phyloP scores from a whole-genome alignment of 78 protist species.

The Guillardia theta region DNA sequence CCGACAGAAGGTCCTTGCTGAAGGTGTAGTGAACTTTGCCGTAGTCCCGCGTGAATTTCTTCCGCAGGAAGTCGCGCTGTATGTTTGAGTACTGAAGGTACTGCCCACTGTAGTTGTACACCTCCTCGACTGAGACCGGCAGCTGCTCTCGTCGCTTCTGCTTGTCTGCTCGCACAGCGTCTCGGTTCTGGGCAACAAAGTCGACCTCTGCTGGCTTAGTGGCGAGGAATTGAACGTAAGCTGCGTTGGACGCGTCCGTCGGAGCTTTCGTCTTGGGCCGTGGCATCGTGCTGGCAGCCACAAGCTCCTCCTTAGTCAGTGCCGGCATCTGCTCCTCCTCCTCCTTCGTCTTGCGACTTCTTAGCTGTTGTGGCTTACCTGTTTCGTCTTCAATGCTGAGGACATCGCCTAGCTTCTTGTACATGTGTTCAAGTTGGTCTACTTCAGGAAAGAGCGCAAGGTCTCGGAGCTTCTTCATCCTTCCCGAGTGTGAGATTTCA shows the following conservation, averaged over 20 bases:
- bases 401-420: constrained; percentile 29
- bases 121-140: neutral
- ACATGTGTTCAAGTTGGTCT: neutral
- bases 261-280: neutral
- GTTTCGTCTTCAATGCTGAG: neutral
- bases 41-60: neutral
- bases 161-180: neutral
- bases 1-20: constrained; percentile 36
- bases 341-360: neutral
- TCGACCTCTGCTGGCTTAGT: neutral
- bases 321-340: neutral
- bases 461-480: constrained; percentile 2
- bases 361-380: neutral
- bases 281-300: neutral
- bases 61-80: neutral
- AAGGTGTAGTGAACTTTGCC: constrained; percentile 22
- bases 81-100: neutral
- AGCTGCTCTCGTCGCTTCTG: neutral
- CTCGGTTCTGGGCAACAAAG: neutral
- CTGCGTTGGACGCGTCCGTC: neutral
- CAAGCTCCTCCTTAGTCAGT: neutral
- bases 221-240: neutral
- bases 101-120: neutral
- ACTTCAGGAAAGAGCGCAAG: neutral
- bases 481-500: neutral